A percentile compares a stretch with the other conserved stretches of the same genome.
Evolutionary conservation across 2,329 filamentous ascomycete species (phyloP).

Genomic region (Zopfia rhizophila): DNA sequence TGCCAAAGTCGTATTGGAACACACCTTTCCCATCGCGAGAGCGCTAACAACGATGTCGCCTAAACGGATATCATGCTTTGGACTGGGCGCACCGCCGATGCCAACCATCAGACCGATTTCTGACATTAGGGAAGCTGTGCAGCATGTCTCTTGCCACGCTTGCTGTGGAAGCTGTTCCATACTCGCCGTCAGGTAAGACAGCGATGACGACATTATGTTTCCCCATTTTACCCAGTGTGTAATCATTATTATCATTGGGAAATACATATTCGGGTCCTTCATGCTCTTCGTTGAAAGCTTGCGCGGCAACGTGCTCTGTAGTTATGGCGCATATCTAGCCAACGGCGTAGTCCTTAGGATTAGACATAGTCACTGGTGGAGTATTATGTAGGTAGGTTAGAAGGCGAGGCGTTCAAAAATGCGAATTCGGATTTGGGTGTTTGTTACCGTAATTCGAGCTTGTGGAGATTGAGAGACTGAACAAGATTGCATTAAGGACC

Average conservation of each 20-base stretch:
- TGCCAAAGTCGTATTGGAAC: constrained; percentile 48
- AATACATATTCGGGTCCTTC: constrained; percentile 26
- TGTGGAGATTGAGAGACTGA: too few relatives aligned
- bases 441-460: too few relatives aligned
- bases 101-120: constrained; percentile 36
- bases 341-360: constrained; percentile 52
- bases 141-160: constrained; percentile 28
- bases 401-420: too few relatives aligned
- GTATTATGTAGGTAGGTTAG: too few relatives aligned
- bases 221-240: constrained; percentile 41
- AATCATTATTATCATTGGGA: constrained; percentile 28
- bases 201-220: constrained; percentile 48
- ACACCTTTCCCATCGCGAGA: constrained; percentile 30
- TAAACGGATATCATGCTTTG: constrained; percentile 39
- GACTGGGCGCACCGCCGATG: constrained; percentile 28
- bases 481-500: too few relatives aligned
- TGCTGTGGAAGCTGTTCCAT: constrained; percentile 30
- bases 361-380: too few relatives aligned
- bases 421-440: too few relatives aligned
- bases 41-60: constrained; percentile 40
- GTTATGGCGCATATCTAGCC: constrained; percentile 59
- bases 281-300: constrained; percentile 31
- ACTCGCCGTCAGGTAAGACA: constrained; percentile 27
- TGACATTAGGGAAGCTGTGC: constrained; percentile 28
- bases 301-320: constrained; percentile 52